phyloP scores from a whole-genome alignment of 2,329 filamentous ascomycete species.

The Piedraia hortae region DNA sequence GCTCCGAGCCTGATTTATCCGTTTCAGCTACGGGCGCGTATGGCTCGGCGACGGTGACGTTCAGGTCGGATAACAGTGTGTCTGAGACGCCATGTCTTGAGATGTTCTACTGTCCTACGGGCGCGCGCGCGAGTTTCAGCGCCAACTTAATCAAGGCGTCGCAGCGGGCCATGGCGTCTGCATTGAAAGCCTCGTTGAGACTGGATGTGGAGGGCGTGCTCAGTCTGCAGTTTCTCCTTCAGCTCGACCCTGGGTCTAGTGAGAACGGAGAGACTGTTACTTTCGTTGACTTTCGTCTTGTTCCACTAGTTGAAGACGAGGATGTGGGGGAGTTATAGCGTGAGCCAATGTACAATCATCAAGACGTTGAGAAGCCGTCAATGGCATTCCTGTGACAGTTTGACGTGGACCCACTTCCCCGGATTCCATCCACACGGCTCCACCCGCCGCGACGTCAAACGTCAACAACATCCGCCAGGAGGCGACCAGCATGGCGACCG shows the following conservation, averaged over 20 bases:
- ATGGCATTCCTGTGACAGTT: too few relatives aligned
- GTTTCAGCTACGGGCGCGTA: constrained; percentile 37
- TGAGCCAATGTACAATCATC: too few relatives aligned
- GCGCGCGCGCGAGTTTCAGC: constrained; percentile 46
- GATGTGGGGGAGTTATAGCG: too few relatives aligned
- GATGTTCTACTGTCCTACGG: constrained; percentile 37
- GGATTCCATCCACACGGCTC: not conserved
- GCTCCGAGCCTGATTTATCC: constrained; percentile 34
- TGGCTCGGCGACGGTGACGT: constrained; percentile 32
- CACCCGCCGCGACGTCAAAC: not conserved
- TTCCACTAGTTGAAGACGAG: constrained; percentile 39
- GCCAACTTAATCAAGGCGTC: constrained; percentile 70
- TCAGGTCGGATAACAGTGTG: constrained; percentile 13
- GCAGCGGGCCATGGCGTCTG: constrained; percentile 71
- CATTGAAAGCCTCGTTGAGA: constrained; percentile 74
- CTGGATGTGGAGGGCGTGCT: constrained; percentile 73
- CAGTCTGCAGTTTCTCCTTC: constrained; percentile 89
- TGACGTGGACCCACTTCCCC: too few relatives aligned
- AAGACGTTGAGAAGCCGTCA: too few relatives aligned
- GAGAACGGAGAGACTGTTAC: constrained; percentile 20
- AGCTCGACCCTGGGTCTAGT: constrained; percentile 29
- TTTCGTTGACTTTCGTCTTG: constrained; percentile 62
- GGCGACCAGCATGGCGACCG: constrained; percentile 26
- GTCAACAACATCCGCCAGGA: not conserved
- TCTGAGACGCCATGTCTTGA: constrained; percentile 29